phyloP scores from a whole-genome alignment of 2,329 filamentous ascomycete species.

The Aspergillus sp. region DNA sequence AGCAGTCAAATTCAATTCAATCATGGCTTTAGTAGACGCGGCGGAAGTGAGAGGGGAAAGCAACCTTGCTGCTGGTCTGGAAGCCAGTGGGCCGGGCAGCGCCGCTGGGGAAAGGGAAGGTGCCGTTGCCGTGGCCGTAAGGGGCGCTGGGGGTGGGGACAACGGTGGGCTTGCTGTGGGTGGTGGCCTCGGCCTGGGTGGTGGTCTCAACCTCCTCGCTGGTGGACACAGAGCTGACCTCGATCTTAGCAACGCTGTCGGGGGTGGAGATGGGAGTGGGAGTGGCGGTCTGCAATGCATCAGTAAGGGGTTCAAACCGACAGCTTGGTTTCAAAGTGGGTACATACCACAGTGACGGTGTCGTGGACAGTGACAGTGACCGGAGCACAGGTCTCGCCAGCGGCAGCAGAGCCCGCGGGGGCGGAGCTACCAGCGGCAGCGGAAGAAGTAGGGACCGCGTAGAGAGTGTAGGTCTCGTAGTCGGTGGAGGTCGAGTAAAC shows the following conservation, averaged over 20 bases:
- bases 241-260: slow-evolving; percentile 10
- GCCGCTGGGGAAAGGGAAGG: slow-evolving; percentile 20
- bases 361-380: slow-evolving; percentile 37
- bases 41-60: slow-evolving; percentile 28
- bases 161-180: slow-evolving; percentile 14
- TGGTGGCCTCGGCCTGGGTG: slow-evolving; percentile 7
- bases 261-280: slow-evolving; percentile 11
- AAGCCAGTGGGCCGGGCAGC: slow-evolving; percentile 31
- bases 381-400: slow-evolving; percentile 17
- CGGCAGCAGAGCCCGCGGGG: slow-evolving; percentile 3
- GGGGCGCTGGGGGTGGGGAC: slow-evolving; percentile 15
- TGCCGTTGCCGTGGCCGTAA: slow-evolving; percentile 21
- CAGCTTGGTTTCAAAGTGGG: neutral
- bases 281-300: slow-evolving; percentile 14
- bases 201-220: neutral
- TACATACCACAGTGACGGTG: slow-evolving; percentile 40
- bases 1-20: too few relatives aligned
- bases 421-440: slow-evolving; percentile 14
- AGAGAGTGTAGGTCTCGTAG: slow-evolving; percentile 27
- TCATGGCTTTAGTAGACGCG: slow-evolving; percentile 26
- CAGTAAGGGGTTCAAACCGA: neutral
- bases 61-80: slow-evolving; percentile 30
- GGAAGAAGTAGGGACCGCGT: slow-evolving; percentile 20
- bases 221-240: neutral
- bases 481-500: slow-evolving; percentile 26